Base-by-base conservation (phyloP, 768 basidiomycete species). In the Pleurotus tuber-regium region DNA sequence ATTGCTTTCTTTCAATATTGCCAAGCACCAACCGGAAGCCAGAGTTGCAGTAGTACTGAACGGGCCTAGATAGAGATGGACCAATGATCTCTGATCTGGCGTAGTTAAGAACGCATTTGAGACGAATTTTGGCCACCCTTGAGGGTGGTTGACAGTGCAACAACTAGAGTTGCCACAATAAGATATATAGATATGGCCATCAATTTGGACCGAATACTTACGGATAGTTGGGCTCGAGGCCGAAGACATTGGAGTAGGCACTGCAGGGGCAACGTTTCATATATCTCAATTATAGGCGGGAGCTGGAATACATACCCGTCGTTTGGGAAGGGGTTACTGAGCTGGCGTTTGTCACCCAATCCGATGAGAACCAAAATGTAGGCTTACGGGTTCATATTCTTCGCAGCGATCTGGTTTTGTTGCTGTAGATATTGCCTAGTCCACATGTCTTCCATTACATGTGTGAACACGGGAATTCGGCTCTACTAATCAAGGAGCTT, bases 361-460 rank as follows among this genome's bases (percentile, higher is more conserved):
- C 42, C n/a, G 42, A 29, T n/a, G n/a, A 55, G 14, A 35, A 30
- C 12, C 43, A 38, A 18, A n/a, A 31, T 14, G 23, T 14, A 10
- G 30, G 53, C 71, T 57, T 38, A 76, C 76, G 71, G 74, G 14
- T 66, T 74, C 79, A 80, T 82, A 56, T 80, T 80, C 63, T 75
- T 72, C 12, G 78, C 70, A 1, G 75, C 76, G 31, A 82, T 74
- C 57, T 82, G 80, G 55, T 80, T 83, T 59, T 79, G 75, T 57
- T 82, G 75, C 53, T 82, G 82, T 12, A 82, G 63, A 56, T 82
- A 83, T 60, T 82, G 80, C 11, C 78, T 68, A 1, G 77, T 73
- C 79, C 78, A 82, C 76, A 82, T 81, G 57, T 75, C 78, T 79
- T 39, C 8, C 42, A 16, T n/a, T 8, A 40, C 10, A 29, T 25